These are phyloP conservation scores for Phlyctochytrium bullatum DNA, from an alignment of 192 early-diverging fungal species.

Conservation along the genomic window DNA sequence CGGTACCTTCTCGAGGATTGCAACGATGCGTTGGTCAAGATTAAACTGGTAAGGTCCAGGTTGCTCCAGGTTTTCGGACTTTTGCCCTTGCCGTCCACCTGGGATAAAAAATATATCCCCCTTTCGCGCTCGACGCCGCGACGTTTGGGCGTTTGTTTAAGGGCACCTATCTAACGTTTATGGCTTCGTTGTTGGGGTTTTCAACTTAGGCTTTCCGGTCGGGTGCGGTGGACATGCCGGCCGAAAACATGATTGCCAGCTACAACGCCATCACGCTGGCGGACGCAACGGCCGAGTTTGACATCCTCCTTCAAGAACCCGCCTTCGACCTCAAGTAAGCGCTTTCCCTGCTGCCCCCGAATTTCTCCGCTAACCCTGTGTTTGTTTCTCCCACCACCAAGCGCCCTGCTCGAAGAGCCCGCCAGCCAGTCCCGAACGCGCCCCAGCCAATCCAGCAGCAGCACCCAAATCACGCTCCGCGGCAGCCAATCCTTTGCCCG, in stretches of 20 bases:
- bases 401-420: no score
- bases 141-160: not conserved
- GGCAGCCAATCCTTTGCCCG: no score
- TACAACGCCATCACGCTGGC: slow-evolving; percentile 83
- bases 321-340: slow-evolving; percentile 42
- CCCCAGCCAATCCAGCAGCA: no score
- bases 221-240: slow-evolving; percentile 83
- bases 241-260: slow-evolving; percentile 66
- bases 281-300: slow-evolving; percentile 86
- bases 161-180: no score
- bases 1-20: slow-evolving; percentile 97
- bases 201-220: slow-evolving; percentile 65
- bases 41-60: slow-evolving; percentile 92
- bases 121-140: not conserved
- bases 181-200: slow-evolving; percentile 2
- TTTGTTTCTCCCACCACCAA: no score
- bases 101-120: not conserved
- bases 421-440: no score
- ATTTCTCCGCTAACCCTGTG: no score
- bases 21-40: slow-evolving; percentile 89
- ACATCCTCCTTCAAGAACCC: slow-evolving; percentile 81
- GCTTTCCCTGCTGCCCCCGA: no score
- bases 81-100: not conserved
- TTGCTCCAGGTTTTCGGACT: slow-evolving; percentile 13
- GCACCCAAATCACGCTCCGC: no score